These are phyloP conservation scores for Triticum monococcum DNA, from an alignment of 176 grass and related monocot genomes.

Conservation along the genomic window DNA sequence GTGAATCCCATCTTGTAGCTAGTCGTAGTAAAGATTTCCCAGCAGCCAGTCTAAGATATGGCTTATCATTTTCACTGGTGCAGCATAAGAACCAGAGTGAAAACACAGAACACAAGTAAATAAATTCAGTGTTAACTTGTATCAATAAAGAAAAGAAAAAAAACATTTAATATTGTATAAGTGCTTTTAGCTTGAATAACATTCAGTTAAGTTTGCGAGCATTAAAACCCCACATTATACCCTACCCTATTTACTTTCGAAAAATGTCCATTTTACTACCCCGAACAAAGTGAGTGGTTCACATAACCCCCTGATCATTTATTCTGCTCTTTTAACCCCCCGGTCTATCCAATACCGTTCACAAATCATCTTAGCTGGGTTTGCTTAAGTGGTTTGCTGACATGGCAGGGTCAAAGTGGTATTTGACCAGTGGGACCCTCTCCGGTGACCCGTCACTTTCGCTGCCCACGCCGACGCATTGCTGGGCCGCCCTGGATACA, in stretches of 20 bases:
- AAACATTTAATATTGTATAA: not conserved
- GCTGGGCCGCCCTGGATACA: too few relatives aligned
- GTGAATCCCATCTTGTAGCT: slow-evolving; percentile 83
- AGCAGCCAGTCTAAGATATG: slow-evolving; percentile 69
- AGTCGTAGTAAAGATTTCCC: slow-evolving; percentile 77
- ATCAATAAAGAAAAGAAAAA: slow-evolving; percentile 24
- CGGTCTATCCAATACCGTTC: too few relatives aligned
- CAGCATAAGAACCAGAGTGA: slow-evolving; percentile 22
- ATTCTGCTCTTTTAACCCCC: too few relatives aligned
- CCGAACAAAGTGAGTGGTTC: too few relatives aligned
- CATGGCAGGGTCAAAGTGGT: too few relatives aligned
- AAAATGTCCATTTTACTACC: too few relatives aligned
- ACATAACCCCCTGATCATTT: too few relatives aligned
- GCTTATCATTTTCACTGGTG: slow-evolving; percentile 67
- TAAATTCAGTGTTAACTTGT: slow-evolving; percentile 30
- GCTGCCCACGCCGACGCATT: too few relatives aligned
- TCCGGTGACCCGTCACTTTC: too few relatives aligned
- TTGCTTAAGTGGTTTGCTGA: too few relatives aligned
- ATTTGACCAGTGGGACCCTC: too few relatives aligned
- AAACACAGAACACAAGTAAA: slow-evolving; percentile 8
- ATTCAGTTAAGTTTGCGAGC: not conserved
- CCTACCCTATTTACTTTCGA: not conserved
- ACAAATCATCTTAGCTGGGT: too few relatives aligned
- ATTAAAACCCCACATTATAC: not conserved
- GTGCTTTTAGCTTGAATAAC: slow-evolving; percentile 17